Percentiles rank a stretch among this genome's conserved stretches.
Evolutionary conservation across 257 asterid genomes (phyloP).

Genomic region (Lithospermum erythrorhizon): DNA sequence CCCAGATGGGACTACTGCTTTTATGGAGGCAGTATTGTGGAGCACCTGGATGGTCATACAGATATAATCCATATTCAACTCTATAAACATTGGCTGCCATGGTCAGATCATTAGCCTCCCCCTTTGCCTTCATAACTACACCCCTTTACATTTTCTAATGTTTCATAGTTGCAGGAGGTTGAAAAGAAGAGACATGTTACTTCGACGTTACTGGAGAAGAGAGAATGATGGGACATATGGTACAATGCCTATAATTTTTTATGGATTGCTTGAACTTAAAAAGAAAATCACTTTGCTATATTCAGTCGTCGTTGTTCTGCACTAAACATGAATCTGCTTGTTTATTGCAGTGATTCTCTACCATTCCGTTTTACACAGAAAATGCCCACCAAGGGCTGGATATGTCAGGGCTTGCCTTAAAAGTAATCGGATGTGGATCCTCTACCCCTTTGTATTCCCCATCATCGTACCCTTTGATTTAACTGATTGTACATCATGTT

Average conservation of each 20-base stretch:
- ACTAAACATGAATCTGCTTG: not conserved
- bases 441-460: no score
- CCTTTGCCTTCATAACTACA: not conserved
- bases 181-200: constrained; percentile 71
- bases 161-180: constrained; percentile 45
- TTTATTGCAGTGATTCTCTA: constrained; percentile 63
- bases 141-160: constrained; percentile 9
- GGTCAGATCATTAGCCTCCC: constrained; percentile 33
- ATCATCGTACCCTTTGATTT: no score
- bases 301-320: not conserved
- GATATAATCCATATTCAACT: constrained; percentile 73
- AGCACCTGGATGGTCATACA: constrained; percentile 88
- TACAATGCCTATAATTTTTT: constrained; percentile 9
- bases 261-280: not conserved
- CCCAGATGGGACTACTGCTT: constrained; percentile 91
- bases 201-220: constrained; percentile 93
- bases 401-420: constrained; percentile 77
- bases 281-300: no score
- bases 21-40: constrained; percentile 61
- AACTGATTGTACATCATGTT: no score
- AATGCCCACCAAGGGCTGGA: constrained; percentile 68
- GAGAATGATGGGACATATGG: constrained; percentile 97
- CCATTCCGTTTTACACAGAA: constrained; percentile 69
- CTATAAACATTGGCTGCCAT: constrained; percentile 76
- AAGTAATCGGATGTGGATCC: no score